phyloP scores from a whole-genome alignment of 208 protist species.

The Leptomonas seymouri region DNA sequence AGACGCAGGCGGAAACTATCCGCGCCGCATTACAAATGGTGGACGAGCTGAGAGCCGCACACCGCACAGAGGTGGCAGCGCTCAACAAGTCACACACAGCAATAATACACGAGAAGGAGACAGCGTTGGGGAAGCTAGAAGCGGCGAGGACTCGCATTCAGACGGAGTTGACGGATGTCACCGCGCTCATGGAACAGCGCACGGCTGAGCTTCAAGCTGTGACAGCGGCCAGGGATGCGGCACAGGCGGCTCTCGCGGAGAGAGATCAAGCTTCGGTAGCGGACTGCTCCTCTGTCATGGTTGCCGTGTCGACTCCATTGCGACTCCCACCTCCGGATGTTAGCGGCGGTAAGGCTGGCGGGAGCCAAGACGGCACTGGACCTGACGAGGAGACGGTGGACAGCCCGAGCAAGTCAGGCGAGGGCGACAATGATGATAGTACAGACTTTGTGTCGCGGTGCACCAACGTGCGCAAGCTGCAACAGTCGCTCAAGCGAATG shows the following conservation, averaged over 20 bases:
- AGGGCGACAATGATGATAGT: not conserved
- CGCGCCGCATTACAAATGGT: slow-evolving; percentile 14
- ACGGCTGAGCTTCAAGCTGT: slow-evolving; percentile 2
- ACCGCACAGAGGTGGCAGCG: slow-evolving; percentile 10
- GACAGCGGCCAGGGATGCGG: slow-evolving; percentile 9
- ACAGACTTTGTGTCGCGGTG: slow-evolving; percentile 2
- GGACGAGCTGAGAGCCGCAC: slow-evolving; percentile 12
- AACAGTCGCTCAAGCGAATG: slow-evolving; percentile 30
- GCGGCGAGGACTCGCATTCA: slow-evolving; percentile 5
- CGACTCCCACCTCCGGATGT: not conserved
- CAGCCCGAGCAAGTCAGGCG: not conserved
- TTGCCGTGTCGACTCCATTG: slow-evolving; percentile 1
- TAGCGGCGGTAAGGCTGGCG: not conserved
- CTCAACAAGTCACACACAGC: slow-evolving; percentile 2
- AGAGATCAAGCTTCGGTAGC: not conserved
- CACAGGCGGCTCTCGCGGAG: slow-evolving; percentile 2
- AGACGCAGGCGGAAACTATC: slow-evolving; percentile 18
- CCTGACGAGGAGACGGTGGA: not conserved
- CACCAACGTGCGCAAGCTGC: slow-evolving; percentile 22
- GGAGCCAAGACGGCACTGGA: not conserved
- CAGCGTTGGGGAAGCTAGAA: not conserved
- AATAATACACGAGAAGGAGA: slow-evolving; percentile 8
- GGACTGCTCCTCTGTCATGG: not conserved
- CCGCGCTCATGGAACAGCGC: slow-evolving; percentile 5
- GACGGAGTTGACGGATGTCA: slow-evolving; percentile 8